Conservation (phyloP, 768 basidiomycete genomes). For the Flagelloscypha sp. region DNA sequence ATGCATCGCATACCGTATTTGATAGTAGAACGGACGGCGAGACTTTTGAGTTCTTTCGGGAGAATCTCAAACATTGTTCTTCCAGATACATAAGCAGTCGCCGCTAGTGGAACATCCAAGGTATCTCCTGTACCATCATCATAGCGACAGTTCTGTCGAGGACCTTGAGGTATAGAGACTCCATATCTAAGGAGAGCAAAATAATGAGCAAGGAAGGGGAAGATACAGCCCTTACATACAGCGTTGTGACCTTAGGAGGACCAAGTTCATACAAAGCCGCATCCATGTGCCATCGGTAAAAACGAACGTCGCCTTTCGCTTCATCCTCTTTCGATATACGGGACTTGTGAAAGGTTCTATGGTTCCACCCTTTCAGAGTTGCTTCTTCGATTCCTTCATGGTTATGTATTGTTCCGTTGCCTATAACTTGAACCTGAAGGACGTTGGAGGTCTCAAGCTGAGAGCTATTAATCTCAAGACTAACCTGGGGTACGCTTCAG, state of each 20-base stretch:
- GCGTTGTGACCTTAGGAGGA: slow-evolving; percentile 45
- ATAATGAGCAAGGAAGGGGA: no score
- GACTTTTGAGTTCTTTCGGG: slow-evolving; percentile 37
- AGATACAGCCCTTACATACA: slow-evolving; percentile 12
- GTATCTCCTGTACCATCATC: slow-evolving; percentile 55
- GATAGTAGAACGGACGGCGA: slow-evolving; percentile 39
- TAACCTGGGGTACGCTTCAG: slow-evolving; percentile 12
- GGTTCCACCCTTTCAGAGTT: slow-evolving; percentile 47
- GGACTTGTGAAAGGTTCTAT: slow-evolving; percentile 51
- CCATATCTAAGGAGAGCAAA: no score
- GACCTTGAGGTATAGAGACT: slow-evolving; percentile 37
- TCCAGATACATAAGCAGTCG: slow-evolving; percentile 44
- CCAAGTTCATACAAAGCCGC: slow-evolving; percentile 39
- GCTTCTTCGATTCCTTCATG: slow-evolving; percentile 46
- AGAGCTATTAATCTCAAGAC: no score
- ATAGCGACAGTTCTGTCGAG: slow-evolving; percentile 34
- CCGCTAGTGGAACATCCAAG: slow-evolving; percentile 47
- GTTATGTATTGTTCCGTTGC: slow-evolving; percentile 43
- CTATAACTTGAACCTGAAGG: slow-evolving; percentile 54
- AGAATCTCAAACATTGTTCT: slow-evolving; percentile 49
- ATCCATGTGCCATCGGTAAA: slow-evolving; percentile 58
- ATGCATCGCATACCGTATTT: no score
- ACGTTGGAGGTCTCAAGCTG: no score
- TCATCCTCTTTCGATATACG: slow-evolving; percentile 41
- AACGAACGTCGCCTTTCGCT: slow-evolving; percentile 38